These are phyloP conservation scores for Azolla pinnata DNA, from an alignment of 75 land plant genomes.

Conservation along the genomic window DNA sequence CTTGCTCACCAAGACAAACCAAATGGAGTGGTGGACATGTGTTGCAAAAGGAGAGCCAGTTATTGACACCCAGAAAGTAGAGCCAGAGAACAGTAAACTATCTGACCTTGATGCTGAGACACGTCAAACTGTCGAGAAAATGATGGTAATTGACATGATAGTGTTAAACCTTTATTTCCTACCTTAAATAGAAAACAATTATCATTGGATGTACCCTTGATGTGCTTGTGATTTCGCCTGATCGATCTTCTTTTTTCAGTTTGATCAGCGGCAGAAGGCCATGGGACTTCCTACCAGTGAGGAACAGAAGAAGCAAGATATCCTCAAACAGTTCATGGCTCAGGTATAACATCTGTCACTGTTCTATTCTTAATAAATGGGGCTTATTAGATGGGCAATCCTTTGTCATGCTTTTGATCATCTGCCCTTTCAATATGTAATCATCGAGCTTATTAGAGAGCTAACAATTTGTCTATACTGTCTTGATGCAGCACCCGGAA, in stretches of 20 bases:
- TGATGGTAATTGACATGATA: slow-evolving; percentile 56
- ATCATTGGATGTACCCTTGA: too few relatives aligned
- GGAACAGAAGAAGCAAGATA: slow-evolving; percentile 76
- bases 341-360: slow-evolving; percentile 53
- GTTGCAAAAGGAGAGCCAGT: slow-evolving; percentile 84
- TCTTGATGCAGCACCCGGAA: slow-evolving; percentile 62
- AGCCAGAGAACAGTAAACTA: slow-evolving; percentile 83
- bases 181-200: too few relatives aligned
- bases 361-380: too few relatives aligned
- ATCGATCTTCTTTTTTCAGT: too few relatives aligned
- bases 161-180: not conserved
- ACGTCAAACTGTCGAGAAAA: slow-evolving; percentile 79
- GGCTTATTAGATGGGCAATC: too few relatives aligned
- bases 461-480: not conserved
- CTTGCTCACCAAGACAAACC: slow-evolving; percentile 64
- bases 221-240: too few relatives aligned
- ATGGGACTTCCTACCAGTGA: slow-evolving; percentile 91
- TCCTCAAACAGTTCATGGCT: slow-evolving; percentile 84
- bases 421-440: not conserved
- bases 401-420: not conserved
- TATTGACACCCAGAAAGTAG: slow-evolving; percentile 84
- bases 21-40: slow-evolving; percentile 94
- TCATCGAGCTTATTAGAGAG: not conserved
- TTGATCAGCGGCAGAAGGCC: slow-evolving; percentile 84
- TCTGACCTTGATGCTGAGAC: slow-evolving; percentile 85